These are phyloP conservation scores for Clathrospora elynae DNA, from an alignment of 2,329 filamentous ascomycete species.

Conservation along the genomic window DNA sequence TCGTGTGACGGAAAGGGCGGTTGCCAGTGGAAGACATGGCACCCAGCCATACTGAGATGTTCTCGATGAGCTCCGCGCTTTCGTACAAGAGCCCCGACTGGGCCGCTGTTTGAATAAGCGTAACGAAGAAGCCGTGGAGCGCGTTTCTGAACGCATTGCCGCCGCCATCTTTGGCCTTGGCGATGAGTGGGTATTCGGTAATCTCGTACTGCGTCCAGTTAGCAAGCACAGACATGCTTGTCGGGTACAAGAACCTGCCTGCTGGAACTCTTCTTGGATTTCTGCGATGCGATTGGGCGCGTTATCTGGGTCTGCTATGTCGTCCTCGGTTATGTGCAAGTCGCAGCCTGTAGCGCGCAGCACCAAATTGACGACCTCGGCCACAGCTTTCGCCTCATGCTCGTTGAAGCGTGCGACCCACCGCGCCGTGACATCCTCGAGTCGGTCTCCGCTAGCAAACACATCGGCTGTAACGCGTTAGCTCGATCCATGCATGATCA, in stretches of 20 bases:
- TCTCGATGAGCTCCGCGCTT: conserved; percentile 78
- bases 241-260: conserved; percentile 57
- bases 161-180: conserved; percentile 76
- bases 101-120: conserved; percentile 77
- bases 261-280: conserved; percentile 85
- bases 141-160: conserved; percentile 77
- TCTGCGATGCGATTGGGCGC: conserved; percentile 77
- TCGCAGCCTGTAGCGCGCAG: conserved; percentile 77
- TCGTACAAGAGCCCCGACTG: conserved; percentile 81
- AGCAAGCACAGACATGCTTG: conserved; percentile 3
- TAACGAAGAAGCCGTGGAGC: conserved; percentile 77
- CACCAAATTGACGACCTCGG: conserved; percentile 66
- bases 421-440: conserved; percentile 62
- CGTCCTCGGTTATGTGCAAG: conserved; percentile 75
- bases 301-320: conserved; percentile 89
- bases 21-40: conserved; percentile 88
- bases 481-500: conserved; percentile 11
- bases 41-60: conserved; percentile 85
- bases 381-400: conserved; percentile 60
- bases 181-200: conserved; percentile 89
- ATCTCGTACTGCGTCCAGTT: conserved; percentile 65
- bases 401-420: conserved; percentile 64
- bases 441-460: conserved; percentile 60
- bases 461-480: conserved; percentile 58
- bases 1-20: conserved; percentile 91